Percentiles rank a stretch among this genome's conserved stretches.
phyloP scores from a whole-genome alignment of 2,329 filamentous ascomycete species.

The Xenoacremonium recifei region DNA sequence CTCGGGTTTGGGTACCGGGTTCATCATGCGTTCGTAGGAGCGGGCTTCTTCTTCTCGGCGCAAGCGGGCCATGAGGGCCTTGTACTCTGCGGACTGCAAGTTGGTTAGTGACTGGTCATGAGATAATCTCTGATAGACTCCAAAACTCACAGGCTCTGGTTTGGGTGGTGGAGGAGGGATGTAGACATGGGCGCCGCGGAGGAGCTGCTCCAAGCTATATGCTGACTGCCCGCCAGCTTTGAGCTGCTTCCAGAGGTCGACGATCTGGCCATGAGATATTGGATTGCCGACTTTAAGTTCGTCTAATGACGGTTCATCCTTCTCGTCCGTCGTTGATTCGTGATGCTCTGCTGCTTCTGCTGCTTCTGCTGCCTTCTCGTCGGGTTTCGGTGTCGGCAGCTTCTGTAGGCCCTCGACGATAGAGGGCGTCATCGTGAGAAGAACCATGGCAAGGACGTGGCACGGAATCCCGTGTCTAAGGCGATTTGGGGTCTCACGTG shows the following conservation, averaged over 20 bases:
- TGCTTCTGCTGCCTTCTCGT: constrained; percentile 3
- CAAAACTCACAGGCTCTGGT: constrained; percentile 65
- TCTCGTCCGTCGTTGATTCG: constrained; percentile 10
- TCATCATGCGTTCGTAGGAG: constrained; percentile 78
- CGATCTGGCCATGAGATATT: constrained; percentile 68
- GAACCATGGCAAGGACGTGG: constrained; percentile 61
- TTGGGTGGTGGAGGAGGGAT: constrained; percentile 78
- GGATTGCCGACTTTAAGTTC: constrained; percentile 59
- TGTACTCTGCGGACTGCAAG: constrained; percentile 72
- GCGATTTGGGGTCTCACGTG: too few species aligned
- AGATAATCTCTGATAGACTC: background rate
- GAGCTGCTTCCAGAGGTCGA: constrained; percentile 59
- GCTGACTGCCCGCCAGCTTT: constrained; percentile 30
- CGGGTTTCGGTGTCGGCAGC: constrained; percentile 26
- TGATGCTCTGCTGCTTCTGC: constrained; percentile 12
- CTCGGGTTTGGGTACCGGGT: constrained; percentile 54
- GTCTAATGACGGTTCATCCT: constrained; percentile 52
- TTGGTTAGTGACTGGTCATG: constrained; percentile 1
- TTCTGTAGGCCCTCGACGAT: constrained; percentile 61
- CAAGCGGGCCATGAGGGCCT: constrained; percentile 81
- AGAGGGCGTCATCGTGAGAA: constrained; percentile 71
- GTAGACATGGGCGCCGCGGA: constrained; percentile 72
- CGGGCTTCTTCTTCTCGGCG: constrained; percentile 79
- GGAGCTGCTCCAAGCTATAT: constrained; percentile 64
- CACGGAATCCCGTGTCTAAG: too few species aligned